Evolutionary conservation across 1,139 yeast species (phyloP), one percentile per base, ranked within the genome.

Genomic region (Scheffersomyces segobiensis): DNA sequence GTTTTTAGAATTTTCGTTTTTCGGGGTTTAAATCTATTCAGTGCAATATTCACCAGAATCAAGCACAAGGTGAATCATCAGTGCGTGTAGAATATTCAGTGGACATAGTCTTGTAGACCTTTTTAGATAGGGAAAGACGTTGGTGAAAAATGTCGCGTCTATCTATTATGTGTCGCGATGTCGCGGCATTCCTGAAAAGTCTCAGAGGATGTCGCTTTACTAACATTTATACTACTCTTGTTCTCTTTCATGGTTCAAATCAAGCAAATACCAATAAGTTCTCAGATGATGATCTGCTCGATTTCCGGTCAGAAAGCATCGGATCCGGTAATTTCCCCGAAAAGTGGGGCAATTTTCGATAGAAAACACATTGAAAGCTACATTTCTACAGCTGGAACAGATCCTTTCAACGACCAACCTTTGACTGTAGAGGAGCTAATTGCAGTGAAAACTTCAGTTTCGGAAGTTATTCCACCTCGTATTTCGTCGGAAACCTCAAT

Each of bases 271-370:
- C 3, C 12, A 2, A 14, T 32, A 32, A 32, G 17, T 39, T 52
- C 39, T 21, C 20, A 4, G 50, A 53, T 51, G 24, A 66, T 66
- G 69, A 55, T 63, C 53, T 64, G 68, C 55, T 59, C 72, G 60
- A 70, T 91, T 52, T 86, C 96, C 7, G 97, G 97, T 5, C 86
- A 87, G 62, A 83, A 82, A 1, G 84, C 93, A 5, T 71, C 68
- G 39, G 78, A 79, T 49, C 96, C 98, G 0, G 98, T 91, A 42
- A 77, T 93, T 2, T 91, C 97, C 0, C 87, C 89, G 7, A 84
- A 77, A 62, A 89, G 96, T 59, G 90, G 90, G 20, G 80, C 85
- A 55, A 73, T 95, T 2, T 93, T 89, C 68, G 98, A 93, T 64
- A 80, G 79, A 63, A 70, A 79, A 21, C 78, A 90, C 56, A 77